phyloP scores from a whole-genome alignment of 352 stramenopile species.

The Pythium monospermum region DNA sequence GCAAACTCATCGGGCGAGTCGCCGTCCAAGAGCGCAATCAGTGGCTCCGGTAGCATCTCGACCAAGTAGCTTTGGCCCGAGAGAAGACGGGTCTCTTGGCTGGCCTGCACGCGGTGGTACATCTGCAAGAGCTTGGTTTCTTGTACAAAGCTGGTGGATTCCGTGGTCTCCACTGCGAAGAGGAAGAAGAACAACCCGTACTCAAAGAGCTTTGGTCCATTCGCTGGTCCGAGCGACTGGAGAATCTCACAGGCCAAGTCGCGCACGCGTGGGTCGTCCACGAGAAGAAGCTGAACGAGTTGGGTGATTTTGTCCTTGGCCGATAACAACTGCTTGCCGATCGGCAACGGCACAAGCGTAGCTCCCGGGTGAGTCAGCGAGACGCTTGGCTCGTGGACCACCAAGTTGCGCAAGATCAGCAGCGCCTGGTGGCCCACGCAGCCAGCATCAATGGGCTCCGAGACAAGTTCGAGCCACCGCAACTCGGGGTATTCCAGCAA shows the following conservation, averaged over 20 bases:
- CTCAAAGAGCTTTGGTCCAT: constrained; percentile 46
- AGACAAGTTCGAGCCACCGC: constrained; percentile 76
- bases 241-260: constrained; percentile 63
- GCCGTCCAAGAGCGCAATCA: constrained; percentile 63
- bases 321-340: constrained; percentile 54
- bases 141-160: constrained; percentile 39
- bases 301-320: constrained; percentile 39
- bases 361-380: constrained; percentile 14
- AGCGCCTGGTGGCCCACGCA: constrained; percentile 42
- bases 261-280: constrained; percentile 44
- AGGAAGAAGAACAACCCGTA: constrained; percentile 77
- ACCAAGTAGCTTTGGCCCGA: constrained; percentile 57
- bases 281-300: constrained; percentile 60
- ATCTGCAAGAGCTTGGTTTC: constrained; percentile 58
- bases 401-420: constrained; percentile 55
- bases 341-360: constrained; percentile 47
- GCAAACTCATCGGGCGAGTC: constrained; percentile 62
- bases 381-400: constrained; percentile 44
- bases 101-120: constrained; percentile 58
- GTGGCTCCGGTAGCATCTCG: constrained; percentile 66
- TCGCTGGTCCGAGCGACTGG: constrained; percentile 37
- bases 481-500: constrained; percentile 65
- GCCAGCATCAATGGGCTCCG: constrained; percentile 47
- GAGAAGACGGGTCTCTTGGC: constrained; percentile 35
- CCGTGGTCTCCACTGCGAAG: constrained; percentile 28